Percentiles rank a stretch among this genome's conserved stretches.
These are phyloP conservation scores for Fusarium verrucosum DNA, from an alignment of 2,329 filamentous ascomycete genomes.

Conservation along the genomic window DNA sequence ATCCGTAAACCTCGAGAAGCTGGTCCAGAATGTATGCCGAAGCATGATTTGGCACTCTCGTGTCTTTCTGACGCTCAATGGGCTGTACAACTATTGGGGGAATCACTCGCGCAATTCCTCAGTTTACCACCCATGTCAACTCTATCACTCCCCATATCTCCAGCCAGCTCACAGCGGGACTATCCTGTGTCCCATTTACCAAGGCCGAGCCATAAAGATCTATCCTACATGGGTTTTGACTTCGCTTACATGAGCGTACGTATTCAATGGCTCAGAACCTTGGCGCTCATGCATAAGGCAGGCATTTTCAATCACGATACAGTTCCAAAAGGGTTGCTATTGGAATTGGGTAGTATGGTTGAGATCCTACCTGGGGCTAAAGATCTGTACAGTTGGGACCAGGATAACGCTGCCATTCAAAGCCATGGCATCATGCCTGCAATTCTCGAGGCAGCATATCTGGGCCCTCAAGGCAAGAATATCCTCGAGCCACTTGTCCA, in stretches of 20 bases:
- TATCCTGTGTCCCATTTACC: rapidly evolving
- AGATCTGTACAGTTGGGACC: too few relatives aligned
- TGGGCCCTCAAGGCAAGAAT: neutral
- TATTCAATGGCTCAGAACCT: neutral
- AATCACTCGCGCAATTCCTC: too few relatives aligned
- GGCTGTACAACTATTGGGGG: too few relatives aligned
- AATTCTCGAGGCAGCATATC: neutral
- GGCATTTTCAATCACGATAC: rapidly evolving
- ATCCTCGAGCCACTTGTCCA: neutral
- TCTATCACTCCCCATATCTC: too few relatives aligned
- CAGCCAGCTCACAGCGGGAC: too few relatives aligned
- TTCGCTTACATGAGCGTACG: neutral
- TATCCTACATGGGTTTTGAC: neutral
- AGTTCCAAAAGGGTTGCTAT: rapidly evolving
- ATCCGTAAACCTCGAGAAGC: too few relatives aligned
- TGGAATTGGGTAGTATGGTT: neutral
- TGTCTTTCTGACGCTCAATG: too few relatives aligned
- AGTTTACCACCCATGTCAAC: too few relatives aligned
- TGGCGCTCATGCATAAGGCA: neutral
- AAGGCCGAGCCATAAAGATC: rapidly evolving
- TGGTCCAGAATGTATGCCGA: too few relatives aligned
- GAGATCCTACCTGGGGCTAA: neutral
- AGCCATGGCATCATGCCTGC: neutral
- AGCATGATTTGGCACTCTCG: too few relatives aligned
- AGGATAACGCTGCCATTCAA: neutral